Base-by-base conservation (phyloP, 2,329 filamentous ascomycete species). In the Capronia coronata region DNA sequence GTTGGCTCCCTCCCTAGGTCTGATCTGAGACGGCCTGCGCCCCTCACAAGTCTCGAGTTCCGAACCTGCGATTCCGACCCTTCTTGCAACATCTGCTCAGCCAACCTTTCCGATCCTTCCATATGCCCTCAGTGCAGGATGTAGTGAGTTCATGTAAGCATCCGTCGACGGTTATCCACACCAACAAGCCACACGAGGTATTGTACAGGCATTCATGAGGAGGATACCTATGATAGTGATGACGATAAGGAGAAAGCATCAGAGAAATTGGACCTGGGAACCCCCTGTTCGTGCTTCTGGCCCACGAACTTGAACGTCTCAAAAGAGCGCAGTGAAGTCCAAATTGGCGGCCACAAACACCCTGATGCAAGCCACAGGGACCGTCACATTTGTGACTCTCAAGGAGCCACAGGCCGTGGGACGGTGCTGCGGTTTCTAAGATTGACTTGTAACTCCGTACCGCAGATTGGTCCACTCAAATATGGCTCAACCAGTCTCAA, bases 391-490 rank as follows among this genome's bases (percentile, higher is more conserved):
- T 51, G n/a, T 38, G 44, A 30, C 44, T 54, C 13, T 25, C 21
- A 18, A 43, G 27, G 39, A 42, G 25, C 43, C 39, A 41, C 22
- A 13, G 35, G 18, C 16, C 34, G 50, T 56, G 54, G 50, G 45
- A 49, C 44, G 42, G 22, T 23, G 21, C 40, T 37, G 40, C 44
- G 50, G 38, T 41, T 51, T n/a, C 29, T 51, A 39, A 56, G 41
- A 56, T 56, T 56, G 48, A 48, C 45, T 46, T 43, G 46, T 41
- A 34, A 10, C 32, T 16, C 48, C 40, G 10, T 32, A 35, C 30
- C 41, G 39, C 48, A 51, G 48, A 54, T 54, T 54, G 47, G 51
- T 34, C 13, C 19, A 25, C n/a, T 8, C 5, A 14, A 30, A 19
- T 13, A 47, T 16, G 38, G 29, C 30, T 14, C 23, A 42, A 18